These are phyloP conservation scores for Saccharomyces hybrid DNA, from an alignment of 1,139 yeast species.

Conservation along the genomic window DNA sequence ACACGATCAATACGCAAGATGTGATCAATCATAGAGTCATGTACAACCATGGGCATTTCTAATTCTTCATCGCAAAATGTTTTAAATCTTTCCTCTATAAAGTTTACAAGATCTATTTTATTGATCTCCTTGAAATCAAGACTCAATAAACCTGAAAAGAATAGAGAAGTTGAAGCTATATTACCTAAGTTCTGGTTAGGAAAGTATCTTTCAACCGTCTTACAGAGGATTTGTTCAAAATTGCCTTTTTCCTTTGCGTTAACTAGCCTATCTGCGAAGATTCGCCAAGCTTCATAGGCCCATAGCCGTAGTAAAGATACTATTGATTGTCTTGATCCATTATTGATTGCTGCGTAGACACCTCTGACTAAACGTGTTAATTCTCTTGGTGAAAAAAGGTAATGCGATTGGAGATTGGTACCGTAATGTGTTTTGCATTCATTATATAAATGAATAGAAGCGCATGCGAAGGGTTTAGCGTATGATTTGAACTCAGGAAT, in stretches of 20 bases:
- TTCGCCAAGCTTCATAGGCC: conserved; percentile 75
- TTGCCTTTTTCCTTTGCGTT: conserved; percentile 42
- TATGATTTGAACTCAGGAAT: conserved; percentile 58
- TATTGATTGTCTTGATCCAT: conserved; percentile 23
- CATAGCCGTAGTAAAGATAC: conserved; percentile 49
- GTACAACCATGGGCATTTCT: conserved; percentile 54
- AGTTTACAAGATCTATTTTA: conserved; percentile 42
- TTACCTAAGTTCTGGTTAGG: conserved; percentile 38
- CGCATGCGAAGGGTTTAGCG: conserved; percentile 43
- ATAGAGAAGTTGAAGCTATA: conserved; percentile 49
- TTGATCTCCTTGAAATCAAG: conserved; percentile 54
- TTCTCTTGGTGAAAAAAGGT: conserved; percentile 84
- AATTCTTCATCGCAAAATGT: conserved; percentile 74
- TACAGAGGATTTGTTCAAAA: conserved; percentile 42
- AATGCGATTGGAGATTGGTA: conserved; percentile 41
- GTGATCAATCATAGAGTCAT: conserved; percentile 69
- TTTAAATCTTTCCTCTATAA: conserved; percentile 56
- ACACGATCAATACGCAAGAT: conserved; percentile 76
- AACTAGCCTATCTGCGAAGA: conserved; percentile 69
- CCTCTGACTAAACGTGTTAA: conserved; percentile 85
- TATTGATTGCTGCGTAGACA: conserved; percentile 49
- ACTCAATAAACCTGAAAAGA: conserved; percentile 62
- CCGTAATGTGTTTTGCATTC: conserved; percentile 39
- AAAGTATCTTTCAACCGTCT: conserved; percentile 38
- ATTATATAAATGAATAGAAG: conserved; percentile 61